Evolutionary conservation across 108 stramenopile species (phyloP).

Genomic region (Cyclostephanos tholiformis): DNA sequence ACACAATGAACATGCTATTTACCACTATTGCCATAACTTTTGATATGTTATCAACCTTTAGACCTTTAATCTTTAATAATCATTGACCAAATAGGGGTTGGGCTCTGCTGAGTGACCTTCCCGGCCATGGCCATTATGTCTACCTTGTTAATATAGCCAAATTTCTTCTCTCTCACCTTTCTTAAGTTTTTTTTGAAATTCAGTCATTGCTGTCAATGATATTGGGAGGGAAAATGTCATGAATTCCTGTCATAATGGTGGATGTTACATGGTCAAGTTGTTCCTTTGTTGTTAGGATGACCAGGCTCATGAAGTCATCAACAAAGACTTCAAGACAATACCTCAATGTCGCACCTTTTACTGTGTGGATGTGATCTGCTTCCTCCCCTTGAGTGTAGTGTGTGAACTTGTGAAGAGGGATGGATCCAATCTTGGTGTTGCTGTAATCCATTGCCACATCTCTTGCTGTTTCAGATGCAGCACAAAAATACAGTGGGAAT

Average conservation of each 20-base stretch:
- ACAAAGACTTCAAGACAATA: no score
- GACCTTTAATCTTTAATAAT: no score
- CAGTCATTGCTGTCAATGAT: not conserved
- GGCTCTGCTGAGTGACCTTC: no score
- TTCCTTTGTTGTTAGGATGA: not conserved
- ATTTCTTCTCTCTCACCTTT: not conserved
- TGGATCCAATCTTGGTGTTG: not conserved
- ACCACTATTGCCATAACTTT: no score
- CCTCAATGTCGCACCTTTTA: not conserved
- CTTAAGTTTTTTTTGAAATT: not conserved
- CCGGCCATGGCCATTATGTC: no score
- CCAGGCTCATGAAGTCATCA: not conserved
- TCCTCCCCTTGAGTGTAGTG: no score
- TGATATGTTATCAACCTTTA: no score
- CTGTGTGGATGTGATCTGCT: not conserved
- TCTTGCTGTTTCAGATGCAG: slow-evolving; percentile 47
- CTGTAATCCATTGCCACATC: slow-evolving; percentile 32
- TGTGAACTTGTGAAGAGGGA: slow-evolving; percentile 1
- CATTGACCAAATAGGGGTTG: no score
- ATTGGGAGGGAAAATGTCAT: not conserved
- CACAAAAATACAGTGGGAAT: no score
- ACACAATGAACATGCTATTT: no score
- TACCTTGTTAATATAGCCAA: no score
- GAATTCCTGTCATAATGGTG: not conserved
- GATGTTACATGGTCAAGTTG: not conserved